A percentile compares a stretch with the other conserved stretches of the same genome.
These are phyloP conservation scores for Cystofilobasidium bisporidii DNA, from an alignment of 768 basidiomycete genomes.

Conservation along the genomic window DNA sequence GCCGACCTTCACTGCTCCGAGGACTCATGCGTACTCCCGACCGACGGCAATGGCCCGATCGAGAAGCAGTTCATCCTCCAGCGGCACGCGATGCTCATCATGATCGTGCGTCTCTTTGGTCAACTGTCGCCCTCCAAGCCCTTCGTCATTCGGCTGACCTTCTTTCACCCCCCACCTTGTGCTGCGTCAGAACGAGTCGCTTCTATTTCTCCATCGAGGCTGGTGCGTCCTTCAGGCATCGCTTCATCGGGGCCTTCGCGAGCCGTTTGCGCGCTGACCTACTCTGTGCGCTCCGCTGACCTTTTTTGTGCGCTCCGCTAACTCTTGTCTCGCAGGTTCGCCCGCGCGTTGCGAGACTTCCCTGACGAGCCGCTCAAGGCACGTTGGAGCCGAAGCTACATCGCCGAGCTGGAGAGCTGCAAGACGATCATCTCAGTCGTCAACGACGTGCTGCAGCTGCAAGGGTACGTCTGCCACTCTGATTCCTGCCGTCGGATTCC, in stretches of 20 bases:
- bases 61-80: conserved; percentile 25
- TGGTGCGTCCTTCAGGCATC: conserved; percentile 11
- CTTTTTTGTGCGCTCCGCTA: neutral
- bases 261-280: too few species aligned
- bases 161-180: too few species aligned
- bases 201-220: neutral
- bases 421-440: conserved; percentile 18
- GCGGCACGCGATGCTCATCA: conserved; percentile 19
- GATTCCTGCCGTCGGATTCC: neutral
- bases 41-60: conserved; percentile 21
- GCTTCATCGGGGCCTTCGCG: too few species aligned
- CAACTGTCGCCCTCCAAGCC: neutral
- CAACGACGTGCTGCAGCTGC: conserved; percentile 10
- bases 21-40: conserved; percentile 24
- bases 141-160: neutral
- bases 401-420: conserved; percentile 15
- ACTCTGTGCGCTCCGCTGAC: too few species aligned
- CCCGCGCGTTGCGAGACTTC: conserved; percentile 13
- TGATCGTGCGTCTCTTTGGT: conserved; percentile 8
- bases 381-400: neutral
- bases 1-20: conserved; percentile 20
- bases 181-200: conserved; percentile 3
- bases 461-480: neutral
- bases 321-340: neutral
- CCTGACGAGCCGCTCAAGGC: conserved; percentile 19